These are phyloP conservation scores for Talaromyces sp. DNA, from an alignment of 2,329 filamentous ascomycete species.

Conservation along the genomic window DNA sequence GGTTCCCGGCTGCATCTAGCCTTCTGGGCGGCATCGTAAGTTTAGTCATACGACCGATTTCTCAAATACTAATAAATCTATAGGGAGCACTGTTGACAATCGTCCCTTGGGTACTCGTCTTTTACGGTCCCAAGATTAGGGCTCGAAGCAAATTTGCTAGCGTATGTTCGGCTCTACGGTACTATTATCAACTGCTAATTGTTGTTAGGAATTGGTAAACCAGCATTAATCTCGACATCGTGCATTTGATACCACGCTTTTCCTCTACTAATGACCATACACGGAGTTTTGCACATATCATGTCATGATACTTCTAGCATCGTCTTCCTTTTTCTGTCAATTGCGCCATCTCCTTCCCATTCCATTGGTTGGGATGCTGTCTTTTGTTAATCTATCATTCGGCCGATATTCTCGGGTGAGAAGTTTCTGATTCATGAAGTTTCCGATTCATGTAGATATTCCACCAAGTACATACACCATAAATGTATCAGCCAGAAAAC, in stretches of 20 bases:
- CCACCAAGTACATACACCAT: background rate
- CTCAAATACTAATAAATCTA: background rate
- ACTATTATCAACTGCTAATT: background rate
- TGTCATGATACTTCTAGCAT: background rate
- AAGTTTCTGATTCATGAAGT: background rate
- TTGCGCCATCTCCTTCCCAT: slow-evolving; percentile 32
- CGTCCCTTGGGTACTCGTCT: slow-evolving; percentile 82
- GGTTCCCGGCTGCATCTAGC: slow-evolving; percentile 67
- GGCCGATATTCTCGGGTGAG: slow-evolving; percentile 24
- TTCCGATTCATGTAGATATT: background rate
- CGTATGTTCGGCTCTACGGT: slow-evolving; percentile 37
- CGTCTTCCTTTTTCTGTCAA: slow-evolving; percentile 14
- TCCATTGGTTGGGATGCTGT: slow-evolving; percentile 28
- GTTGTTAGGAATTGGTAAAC: slow-evolving; percentile 20
- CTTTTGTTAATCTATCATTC: slow-evolving; percentile 22
- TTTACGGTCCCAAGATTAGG: slow-evolving; percentile 74
- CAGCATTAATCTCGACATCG: background rate
- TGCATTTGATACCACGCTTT: background rate
- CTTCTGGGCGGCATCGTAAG: slow-evolving; percentile 70
- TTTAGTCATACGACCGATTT: slow-evolving; percentile 8
- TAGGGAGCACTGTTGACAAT: slow-evolving; percentile 60
- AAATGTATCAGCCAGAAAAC: background rate
- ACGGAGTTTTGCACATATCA: background rate
- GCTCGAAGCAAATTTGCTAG: slow-evolving; percentile 72
- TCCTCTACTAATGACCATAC: background rate